Percentiles rank a stretch among this genome's conserved stretches.
Conservation (phyloP, 495 filamentous ascomycete species). For the Penicillium nucicola region DNA sequence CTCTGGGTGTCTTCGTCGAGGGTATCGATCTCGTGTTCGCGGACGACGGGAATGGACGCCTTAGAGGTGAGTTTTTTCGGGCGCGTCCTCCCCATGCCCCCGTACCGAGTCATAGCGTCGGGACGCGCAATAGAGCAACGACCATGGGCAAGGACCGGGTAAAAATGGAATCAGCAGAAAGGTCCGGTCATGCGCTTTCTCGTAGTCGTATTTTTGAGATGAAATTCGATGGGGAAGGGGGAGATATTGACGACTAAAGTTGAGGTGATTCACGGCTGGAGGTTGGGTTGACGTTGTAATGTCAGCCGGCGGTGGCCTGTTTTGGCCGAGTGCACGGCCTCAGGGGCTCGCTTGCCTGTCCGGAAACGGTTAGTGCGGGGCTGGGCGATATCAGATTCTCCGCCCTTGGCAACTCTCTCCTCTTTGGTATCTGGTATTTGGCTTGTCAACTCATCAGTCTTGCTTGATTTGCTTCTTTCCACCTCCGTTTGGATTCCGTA, state of each 20-base stretch:
- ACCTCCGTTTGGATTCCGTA: not conserved
- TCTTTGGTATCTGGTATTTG: not conserved
- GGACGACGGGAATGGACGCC: conserved; percentile 77
- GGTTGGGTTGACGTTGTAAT: conserved; percentile 67
- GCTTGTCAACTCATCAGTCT: not conserved
- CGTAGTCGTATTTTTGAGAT: conserved; percentile 56
- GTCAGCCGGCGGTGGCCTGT: conserved; percentile 42
- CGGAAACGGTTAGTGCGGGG: conserved; percentile 46
- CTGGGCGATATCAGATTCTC: conserved; percentile 46
- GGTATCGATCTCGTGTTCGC: conserved; percentile 84
- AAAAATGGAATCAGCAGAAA: conserved; percentile 45
- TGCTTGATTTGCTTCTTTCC: not conserved
- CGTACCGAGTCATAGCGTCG: conserved; percentile 68
- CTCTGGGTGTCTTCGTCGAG: conserved; percentile 65
- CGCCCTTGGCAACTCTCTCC: conserved; percentile 4
- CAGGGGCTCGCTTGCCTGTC: conserved; percentile 48
- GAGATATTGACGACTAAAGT: conserved; percentile 59
- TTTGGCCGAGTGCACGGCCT: conserved; percentile 47
- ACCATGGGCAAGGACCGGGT: conserved; percentile 39
- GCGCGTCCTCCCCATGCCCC: conserved; percentile 56
- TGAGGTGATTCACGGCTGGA: conserved; percentile 33
- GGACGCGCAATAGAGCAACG: conserved; percentile 44
- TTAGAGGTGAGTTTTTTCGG: conserved; percentile 90
- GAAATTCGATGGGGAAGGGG: conserved; percentile 43
- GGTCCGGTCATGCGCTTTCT: conserved; percentile 52